These are phyloP conservation scores for Peronospora belbahrii DNA, from an alignment of 352 stramenopile species.

Conservation along the genomic window DNA sequence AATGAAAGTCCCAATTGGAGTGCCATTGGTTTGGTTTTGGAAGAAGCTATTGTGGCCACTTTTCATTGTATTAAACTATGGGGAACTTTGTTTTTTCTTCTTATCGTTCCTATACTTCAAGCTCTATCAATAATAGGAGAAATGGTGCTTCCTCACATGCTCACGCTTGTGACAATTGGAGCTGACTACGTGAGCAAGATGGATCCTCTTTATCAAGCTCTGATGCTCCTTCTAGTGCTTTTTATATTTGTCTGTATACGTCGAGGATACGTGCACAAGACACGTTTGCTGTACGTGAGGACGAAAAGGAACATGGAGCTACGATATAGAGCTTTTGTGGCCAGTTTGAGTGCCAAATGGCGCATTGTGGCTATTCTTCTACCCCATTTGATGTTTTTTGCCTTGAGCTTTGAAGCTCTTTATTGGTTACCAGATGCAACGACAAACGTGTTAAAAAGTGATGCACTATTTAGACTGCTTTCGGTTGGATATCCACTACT, in stretches of 20 bases:
- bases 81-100: conserved; percentile 41
- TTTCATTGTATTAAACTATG: conserved; percentile 60
- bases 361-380: conserved; percentile 49
- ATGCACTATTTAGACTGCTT: conserved; percentile 51
- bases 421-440: conserved; percentile 43
- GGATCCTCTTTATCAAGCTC: conserved; percentile 52
- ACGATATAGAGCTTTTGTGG: conserved; percentile 60
- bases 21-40: conserved; percentile 48
- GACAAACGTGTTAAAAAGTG: conserved; percentile 45
- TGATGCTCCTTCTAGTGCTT: conserved; percentile 22
- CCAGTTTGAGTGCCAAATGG: conserved; percentile 63
- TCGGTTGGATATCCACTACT: conserved; percentile 57
- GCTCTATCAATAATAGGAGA: conserved; percentile 38
- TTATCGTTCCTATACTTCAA: conserved; percentile 39
- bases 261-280: conserved; percentile 58
- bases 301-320: conserved; percentile 45
- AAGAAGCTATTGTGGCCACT: conserved; percentile 43
- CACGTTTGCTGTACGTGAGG: conserved; percentile 38
- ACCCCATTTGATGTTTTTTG: conserved; percentile 61
- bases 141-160: conserved; percentile 54
- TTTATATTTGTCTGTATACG: conserved; percentile 47
- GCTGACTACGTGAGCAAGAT: conserved; percentile 42
- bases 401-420: conserved; percentile 46
- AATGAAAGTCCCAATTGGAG: conserved; percentile 47
- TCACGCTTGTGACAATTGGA: conserved; percentile 29